These are phyloP conservation scores for Grosmannia penicillata DNA, from an alignment of 2,329 filamentous ascomycete species.

Conservation along the genomic window DNA sequence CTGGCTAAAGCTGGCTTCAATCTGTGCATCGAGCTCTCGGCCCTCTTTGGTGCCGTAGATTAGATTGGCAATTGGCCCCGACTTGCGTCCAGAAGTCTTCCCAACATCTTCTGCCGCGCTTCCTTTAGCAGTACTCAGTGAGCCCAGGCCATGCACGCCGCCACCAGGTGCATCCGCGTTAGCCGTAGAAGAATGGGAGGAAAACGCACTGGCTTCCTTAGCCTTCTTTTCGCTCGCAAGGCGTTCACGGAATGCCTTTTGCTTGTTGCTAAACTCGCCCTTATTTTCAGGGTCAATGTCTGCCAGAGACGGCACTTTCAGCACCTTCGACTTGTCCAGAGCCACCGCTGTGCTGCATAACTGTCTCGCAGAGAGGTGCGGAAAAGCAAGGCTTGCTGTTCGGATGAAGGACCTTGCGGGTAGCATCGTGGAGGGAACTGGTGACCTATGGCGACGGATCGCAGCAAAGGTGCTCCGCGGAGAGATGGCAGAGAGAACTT, in stretches of 20 bases:
- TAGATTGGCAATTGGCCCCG: slow-evolving; percentile 64
- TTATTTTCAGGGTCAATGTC: slow-evolving; percentile 65
- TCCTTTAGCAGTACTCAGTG: slow-evolving; percentile 44
- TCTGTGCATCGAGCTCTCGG: slow-evolving; percentile 83
- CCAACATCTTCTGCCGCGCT: slow-evolving; percentile 42
- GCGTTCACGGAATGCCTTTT: slow-evolving; percentile 75
- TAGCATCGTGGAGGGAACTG: not conserved
- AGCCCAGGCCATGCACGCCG: slow-evolving; percentile 35
- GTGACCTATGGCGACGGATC: too few relatives aligned
- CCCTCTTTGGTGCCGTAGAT: slow-evolving; percentile 97
- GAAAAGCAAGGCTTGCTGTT: slow-evolving; percentile 7
- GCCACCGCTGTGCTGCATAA: slow-evolving; percentile 38
- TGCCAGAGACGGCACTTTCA: slow-evolving; percentile 56
- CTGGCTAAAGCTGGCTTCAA: slow-evolving; percentile 91
- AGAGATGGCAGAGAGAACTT: too few relatives aligned
- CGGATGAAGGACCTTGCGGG: not conserved
- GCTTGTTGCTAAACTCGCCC: slow-evolving; percentile 64
- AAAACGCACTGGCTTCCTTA: slow-evolving; percentile 67
- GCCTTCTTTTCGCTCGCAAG: slow-evolving; percentile 50
- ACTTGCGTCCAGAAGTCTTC: slow-evolving; percentile 47
- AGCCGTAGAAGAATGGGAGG: slow-evolving; percentile 2
- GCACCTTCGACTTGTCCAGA: slow-evolving; percentile 23
- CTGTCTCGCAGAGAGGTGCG: slow-evolving; percentile 34
- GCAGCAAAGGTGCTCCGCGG: too few relatives aligned
- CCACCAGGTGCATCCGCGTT: not conserved